Conservation (phyloP, 2,329 filamentous ascomycete species). For the Xylariaceae sp. region DNA sequence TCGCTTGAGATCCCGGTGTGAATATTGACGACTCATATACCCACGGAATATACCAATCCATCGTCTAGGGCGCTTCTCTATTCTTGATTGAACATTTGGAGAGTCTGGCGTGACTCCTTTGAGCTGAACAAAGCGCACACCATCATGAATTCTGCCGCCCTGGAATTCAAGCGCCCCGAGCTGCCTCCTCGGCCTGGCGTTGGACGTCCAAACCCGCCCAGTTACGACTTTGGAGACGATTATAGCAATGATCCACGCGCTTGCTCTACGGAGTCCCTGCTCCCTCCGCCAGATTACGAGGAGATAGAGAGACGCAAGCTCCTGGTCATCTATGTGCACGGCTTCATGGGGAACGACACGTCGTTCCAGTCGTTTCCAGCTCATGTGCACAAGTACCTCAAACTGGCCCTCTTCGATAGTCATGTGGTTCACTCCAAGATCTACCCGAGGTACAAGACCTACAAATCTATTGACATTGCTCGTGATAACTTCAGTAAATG, state of each 20-base stretch:
- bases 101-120: neutral
- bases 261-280: slow-evolving; percentile 43
- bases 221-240: slow-evolving; percentile 20
- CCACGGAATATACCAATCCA: neutral
- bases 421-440: slow-evolving; percentile 84
- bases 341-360: slow-evolving; percentile 82
- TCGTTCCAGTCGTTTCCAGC: slow-evolving; percentile 85
- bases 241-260: slow-evolving; percentile 39
- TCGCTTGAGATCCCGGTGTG: neutral
- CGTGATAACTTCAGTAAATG: slow-evolving; percentile 79
- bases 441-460: slow-evolving; percentile 74
- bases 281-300: slow-evolving; percentile 25
- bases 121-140: neutral
- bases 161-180: slow-evolving; percentile 11
- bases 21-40: neutral
- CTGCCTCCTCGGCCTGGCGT: neutral
- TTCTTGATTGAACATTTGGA: neutral
- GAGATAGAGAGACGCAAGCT: slow-evolving; percentile 48
- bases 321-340: slow-evolving; percentile 79
- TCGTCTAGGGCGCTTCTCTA: neutral
- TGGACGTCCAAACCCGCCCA: slow-evolving; percentile 1
- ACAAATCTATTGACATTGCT: slow-evolving; percentile 65
- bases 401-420: slow-evolving; percentile 59
- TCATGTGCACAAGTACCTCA: slow-evolving; percentile 73
- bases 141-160: slow-evolving; percentile 11